These are phyloP conservation scores for Immersiella caudata DNA, from an alignment of 495 filamentous ascomycete species.

Conservation along the genomic window DNA sequence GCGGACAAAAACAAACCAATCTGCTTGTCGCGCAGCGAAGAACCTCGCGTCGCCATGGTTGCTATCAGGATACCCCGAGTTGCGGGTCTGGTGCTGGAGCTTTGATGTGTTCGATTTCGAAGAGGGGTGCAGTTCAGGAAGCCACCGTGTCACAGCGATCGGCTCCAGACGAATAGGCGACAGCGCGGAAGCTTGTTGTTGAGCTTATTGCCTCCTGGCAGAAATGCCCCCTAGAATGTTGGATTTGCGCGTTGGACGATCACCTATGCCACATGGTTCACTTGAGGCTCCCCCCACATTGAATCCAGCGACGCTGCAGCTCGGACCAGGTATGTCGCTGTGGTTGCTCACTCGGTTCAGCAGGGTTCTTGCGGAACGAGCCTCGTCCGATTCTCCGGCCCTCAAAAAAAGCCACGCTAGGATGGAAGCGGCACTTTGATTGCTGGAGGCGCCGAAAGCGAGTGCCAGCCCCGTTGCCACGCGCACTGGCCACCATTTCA, in stretches of 20 bases:
- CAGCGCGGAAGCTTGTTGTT: background rate
- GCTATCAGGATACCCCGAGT: background rate
- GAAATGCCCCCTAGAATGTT: background rate
- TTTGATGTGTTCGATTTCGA: background rate
- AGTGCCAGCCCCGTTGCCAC: slow-evolving; percentile 19
- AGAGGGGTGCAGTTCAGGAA: background rate
- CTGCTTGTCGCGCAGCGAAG: slow-evolving; percentile 92
- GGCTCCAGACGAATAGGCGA: background rate
- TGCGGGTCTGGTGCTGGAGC: slow-evolving; percentile 6
- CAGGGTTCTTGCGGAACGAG: slow-evolving; percentile 1
- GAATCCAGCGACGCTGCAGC: background rate
- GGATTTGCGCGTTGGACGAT: background rate
- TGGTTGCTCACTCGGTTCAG: background rate
- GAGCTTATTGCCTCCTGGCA: background rate
- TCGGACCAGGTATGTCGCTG: background rate
- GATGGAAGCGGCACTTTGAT: background rate
- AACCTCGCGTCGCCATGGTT: slow-evolving; percentile 57
- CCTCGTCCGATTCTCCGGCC: slow-evolving; percentile 14
- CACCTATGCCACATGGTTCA: background rate
- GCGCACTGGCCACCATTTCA: slow-evolving; percentile 23
- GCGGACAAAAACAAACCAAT: slow-evolving; percentile 62
- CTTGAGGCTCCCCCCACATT: background rate
- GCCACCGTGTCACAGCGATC: background rate
- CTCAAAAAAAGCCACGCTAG: background rate
- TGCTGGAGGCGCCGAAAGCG: background rate